Evolutionary conservation across 2,329 filamentous ascomycete genomes (phyloP), one percentile per base, ranked within the genome.

Genomic region (Ascochyta pisi): DNA sequence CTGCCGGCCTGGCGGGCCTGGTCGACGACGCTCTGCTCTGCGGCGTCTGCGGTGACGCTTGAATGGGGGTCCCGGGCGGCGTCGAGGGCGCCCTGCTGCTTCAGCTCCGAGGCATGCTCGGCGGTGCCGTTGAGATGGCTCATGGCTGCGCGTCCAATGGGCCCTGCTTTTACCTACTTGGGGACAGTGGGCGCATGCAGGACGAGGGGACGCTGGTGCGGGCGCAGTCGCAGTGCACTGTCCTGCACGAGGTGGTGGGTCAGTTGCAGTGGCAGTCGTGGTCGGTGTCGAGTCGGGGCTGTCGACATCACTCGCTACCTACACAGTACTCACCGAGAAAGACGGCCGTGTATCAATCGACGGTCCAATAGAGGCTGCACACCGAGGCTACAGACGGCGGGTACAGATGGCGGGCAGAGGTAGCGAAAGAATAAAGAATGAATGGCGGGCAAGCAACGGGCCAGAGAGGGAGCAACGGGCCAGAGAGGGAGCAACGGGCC

Each of bases 1-100:
- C 89, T 86, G 38, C 95, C 95, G 12, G 89, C 91, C 68, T 89
- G 89, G 69, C 83, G 86, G 64, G 91, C 91, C 75, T 96, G 88
- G 50, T 90, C 82, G 24, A 96, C 83, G 44, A 97, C 83, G 67
- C 85, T 85, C 64, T 85, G 82, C 77, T 96, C 84, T 29, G 90
- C 90, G 61, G 88, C 86, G 37, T 89, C 84, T 42, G 91, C 82
- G 0, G 86, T 85, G 62, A 92, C 84, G 40, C 77, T 79, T 72
- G 83, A 89, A 65, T 90, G 78, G 33, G 90, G 87, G 73, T 96
- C 84, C 59, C 82, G 83, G 51, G 92, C 88, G 56, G 91, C 89
- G 71, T 95, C 90, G 57, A 94, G 80, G 62, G 87, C 89, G 63
- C 88, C 91, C 77, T 96, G 88, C 75, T 88, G 83, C 84, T 92